Evolutionary conservation across 106 monocot genomes (phyloP).

Genomic region (Platanthera guangdongensis): DNA sequence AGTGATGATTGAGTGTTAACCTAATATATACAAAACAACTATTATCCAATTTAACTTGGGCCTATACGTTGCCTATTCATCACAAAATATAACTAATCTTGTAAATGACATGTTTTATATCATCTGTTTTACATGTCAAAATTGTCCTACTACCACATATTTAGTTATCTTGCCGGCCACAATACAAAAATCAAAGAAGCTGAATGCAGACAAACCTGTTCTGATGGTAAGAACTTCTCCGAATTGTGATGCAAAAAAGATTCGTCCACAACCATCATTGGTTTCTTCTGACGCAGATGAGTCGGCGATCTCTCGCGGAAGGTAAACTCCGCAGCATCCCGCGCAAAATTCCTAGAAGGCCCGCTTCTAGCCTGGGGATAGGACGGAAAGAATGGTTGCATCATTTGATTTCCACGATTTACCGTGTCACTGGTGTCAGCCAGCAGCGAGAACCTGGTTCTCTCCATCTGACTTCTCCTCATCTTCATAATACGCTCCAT

Average conservation of each 20-base stretch:
- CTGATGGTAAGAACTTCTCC: neutral
- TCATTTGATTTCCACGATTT: neutral
- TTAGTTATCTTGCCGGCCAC: neutral
- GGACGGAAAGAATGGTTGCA: neutral
- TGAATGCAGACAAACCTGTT: neutral
- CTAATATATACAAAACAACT: too few species aligned
- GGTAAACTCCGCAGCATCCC: neutral
- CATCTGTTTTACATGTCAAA: too few species aligned
- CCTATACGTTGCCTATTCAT: too few species aligned
- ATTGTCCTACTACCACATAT: neutral
- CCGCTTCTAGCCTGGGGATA: neutral
- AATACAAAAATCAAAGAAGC: neutral
- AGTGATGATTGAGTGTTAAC: too few species aligned
- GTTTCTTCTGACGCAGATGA: neutral
- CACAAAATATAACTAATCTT: too few species aligned
- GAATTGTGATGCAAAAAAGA: neutral
- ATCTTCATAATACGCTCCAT: constrained; percentile 6
- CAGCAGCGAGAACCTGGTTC: neutral
- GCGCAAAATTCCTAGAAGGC: neutral
- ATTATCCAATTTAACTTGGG: too few species aligned
- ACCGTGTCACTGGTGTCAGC: neutral
- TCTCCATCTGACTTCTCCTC: constrained; percentile 1
- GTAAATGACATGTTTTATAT: too few species aligned
- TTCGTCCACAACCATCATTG: neutral
- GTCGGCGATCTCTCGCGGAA: neutral